Evolutionary conservation across 148 eudicot species (phyloP).

Genomic region (Fagopyrum tataricum): DNA sequence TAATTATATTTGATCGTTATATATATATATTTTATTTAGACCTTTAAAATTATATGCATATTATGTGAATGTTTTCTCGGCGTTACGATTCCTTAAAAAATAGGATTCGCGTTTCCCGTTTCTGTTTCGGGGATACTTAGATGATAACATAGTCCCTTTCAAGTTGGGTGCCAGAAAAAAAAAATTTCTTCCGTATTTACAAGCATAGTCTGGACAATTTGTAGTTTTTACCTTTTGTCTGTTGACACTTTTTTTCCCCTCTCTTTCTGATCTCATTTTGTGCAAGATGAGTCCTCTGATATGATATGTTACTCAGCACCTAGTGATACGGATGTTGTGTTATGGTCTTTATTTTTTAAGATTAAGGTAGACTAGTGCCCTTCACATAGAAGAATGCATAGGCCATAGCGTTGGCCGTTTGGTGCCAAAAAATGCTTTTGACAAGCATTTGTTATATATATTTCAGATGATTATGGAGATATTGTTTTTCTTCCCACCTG

Average conservation of each 20-base stretch:
- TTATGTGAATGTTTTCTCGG: too few species aligned
- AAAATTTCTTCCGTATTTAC: too few species aligned
- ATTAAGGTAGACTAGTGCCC: neutral
- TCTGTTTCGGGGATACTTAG: too few species aligned
- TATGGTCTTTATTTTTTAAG: neutral
- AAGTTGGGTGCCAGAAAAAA: too few species aligned
- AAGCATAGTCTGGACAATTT: too few species aligned
- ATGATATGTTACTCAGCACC: neutral
- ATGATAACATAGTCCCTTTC: too few species aligned
- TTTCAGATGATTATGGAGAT: neutral
- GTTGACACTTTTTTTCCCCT: neutral
- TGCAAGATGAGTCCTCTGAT: neutral
- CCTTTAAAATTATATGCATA: too few species aligned
- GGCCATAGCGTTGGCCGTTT: neutral
- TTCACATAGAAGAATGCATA: neutral
- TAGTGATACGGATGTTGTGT: neutral
- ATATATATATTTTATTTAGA: too few species aligned
- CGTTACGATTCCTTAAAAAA: too few species aligned
- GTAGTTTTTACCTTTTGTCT: neutral
- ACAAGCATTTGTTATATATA: neutral
- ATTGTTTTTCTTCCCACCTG: neutral
- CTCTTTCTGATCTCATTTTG: neutral
- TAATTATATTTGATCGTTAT: too few species aligned
- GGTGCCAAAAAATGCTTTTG: neutral
- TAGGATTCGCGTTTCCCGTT: too few species aligned